Base-by-base conservation (phyloP, 129 eudicot genomes). In the Tagetes erecta region DNA sequence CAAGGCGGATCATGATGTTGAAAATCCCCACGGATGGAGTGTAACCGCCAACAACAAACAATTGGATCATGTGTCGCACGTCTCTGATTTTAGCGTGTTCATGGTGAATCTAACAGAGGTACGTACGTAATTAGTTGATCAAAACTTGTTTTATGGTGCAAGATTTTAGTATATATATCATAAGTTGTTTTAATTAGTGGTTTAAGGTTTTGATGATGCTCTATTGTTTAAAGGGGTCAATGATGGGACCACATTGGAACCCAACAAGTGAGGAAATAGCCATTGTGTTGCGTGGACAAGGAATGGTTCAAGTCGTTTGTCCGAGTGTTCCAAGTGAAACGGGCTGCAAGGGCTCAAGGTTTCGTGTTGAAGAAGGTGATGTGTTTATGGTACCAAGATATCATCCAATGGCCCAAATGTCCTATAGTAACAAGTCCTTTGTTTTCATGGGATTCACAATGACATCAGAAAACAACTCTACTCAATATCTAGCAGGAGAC, bases 161-260 rank as follows among this genome's bases (percentile, higher is more conserved):
- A 44, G 2, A 55, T 5, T 52, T 31, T 64, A 44, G 49, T 7
- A 44, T 44, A 10, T 42, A 6, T 1, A 42, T 47, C 13, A 45
- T 45, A 53, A n/a, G 49, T 0, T 44, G 49, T 8, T 44, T 44
- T 44, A 44, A 44, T 20, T 20, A 20, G 27, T 20, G 49, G 49
- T 44, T 44, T 44, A 6, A 20, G 27, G 49, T 44, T 44, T 44
- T 7, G 11, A 38, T 64, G 42, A 31, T 70, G 37, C 50, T 50
- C 14, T 74, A 2, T 35, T 37, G 53, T 53, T 75, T 4, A 10
- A 38, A 92, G 97, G 93, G 97, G 50, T 78, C 88, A 7, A 92
- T 92, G 91, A 83, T 89, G 93, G 97, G 89, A 52, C 97, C 97
- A 0, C 97, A 89, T 46, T 89, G 91, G 91, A 92, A 92, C 73